These are phyloP conservation scores for Zalaria sp. DNA, from an alignment of 2,329 filamentous ascomycete genomes.

Conservation along the genomic window DNA sequence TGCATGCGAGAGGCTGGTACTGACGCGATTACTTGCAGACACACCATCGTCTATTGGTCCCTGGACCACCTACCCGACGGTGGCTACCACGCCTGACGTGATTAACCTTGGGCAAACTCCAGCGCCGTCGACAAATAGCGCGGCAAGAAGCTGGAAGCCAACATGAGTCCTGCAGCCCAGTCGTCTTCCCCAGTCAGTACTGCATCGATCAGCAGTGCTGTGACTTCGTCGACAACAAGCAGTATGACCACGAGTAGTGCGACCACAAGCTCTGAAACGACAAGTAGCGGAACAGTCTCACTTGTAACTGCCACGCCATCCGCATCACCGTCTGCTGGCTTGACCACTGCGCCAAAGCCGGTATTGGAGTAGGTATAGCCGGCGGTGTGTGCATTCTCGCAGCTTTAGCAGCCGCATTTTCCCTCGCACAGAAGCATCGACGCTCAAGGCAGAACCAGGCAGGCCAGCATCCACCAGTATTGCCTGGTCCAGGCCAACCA, in stretches of 20 bases:
- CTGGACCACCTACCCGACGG: constrained; percentile 10
- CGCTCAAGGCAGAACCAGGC: constrained; percentile 1
- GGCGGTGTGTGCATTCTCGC: constrained; percentile 9
- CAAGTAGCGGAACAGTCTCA: constrained; percentile 1
- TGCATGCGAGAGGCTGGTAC: background rate
- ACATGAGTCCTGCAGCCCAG: too few relatives aligned
- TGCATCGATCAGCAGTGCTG: background rate
- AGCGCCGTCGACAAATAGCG: constrained; percentile 8
- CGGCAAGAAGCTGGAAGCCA: constrained; percentile 1
- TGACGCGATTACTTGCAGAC: constrained; percentile 6
- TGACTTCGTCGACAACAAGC: constrained; percentile 2
- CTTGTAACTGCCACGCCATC: background rate
- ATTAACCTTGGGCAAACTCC: constrained; percentile 8
- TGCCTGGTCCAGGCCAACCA: constrained; percentile 2
- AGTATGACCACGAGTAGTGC: background rate
- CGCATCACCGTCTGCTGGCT: background rate
- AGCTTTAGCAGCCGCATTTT: constrained; percentile 5
- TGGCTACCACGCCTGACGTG: constrained; percentile 8
- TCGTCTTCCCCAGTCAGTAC: too few relatives aligned
- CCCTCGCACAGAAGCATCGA: constrained; percentile 7
- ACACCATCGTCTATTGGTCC: constrained; percentile 10
- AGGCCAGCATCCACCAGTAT: constrained; percentile 1
- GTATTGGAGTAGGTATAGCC: constrained; percentile 12
- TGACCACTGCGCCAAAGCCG: constrained; percentile 11
- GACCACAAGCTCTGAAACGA: background rate